Evolutionary conservation across 1,139 yeast species (phyloP).

Genomic region (Geotrichum aggregatum): DNA sequence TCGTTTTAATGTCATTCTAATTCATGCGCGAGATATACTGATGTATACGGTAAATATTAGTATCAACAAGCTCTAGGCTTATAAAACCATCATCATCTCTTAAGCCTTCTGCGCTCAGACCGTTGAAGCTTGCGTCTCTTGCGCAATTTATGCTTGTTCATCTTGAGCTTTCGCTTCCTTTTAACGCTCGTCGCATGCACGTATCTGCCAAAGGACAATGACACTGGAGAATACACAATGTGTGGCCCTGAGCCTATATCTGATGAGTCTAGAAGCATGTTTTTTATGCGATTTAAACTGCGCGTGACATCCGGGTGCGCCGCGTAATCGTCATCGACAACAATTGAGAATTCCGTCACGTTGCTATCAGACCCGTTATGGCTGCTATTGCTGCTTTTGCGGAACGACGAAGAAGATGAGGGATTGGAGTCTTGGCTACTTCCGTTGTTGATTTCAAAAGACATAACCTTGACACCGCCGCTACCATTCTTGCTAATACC

Average conservation of each 20-base stretch:
- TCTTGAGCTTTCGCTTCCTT: slow-evolving; percentile 45
- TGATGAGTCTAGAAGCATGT: slow-evolving; percentile 1
- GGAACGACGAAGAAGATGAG: neutral
- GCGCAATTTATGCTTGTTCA: slow-evolving; percentile 46
- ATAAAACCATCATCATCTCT: slow-evolving; percentile 12
- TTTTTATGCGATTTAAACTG: slow-evolving; percentile 5
- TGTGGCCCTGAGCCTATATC: slow-evolving; percentile 8
- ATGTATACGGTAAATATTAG: too few species aligned
- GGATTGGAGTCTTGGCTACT: neutral
- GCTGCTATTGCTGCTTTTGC: neutral
- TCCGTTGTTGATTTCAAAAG: slow-evolving; percentile 13
- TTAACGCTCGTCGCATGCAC: slow-evolving; percentile 40
- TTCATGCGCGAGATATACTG: slow-evolving; percentile 3
- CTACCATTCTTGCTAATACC: neutral
- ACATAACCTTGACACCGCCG: slow-evolving; percentile 10
- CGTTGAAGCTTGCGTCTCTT: slow-evolving; percentile 46
- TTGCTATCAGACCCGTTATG: neutral
- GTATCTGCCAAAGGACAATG: slow-evolving; percentile 18
- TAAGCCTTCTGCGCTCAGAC: slow-evolving; percentile 39
- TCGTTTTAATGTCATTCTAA: neutral
- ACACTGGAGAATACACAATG: slow-evolving; percentile 19
- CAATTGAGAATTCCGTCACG: slow-evolving; percentile 11
- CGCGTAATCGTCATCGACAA: slow-evolving; percentile 13
- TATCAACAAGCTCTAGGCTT: too few species aligned
- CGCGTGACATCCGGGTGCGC: slow-evolving; percentile 12